Evolutionary conservation across 495 filamentous ascomycete species (phyloP).

Genomic region (Immersiella caudata): DNA sequence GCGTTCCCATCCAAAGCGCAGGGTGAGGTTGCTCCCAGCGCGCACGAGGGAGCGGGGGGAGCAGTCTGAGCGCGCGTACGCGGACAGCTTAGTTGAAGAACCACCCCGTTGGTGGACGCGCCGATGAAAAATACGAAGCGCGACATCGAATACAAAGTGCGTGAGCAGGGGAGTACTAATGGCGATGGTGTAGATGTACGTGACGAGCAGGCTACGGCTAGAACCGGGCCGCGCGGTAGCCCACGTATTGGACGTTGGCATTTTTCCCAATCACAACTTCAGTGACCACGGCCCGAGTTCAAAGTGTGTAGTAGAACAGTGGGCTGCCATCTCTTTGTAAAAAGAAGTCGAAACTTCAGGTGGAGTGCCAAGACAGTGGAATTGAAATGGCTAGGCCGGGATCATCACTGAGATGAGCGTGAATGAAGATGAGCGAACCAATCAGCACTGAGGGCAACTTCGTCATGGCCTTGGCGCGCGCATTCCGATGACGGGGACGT

Average conservation of each 20-base stretch:
- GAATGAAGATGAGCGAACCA: neutral
- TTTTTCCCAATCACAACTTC: neutral
- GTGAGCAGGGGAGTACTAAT: neutral
- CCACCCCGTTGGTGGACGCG: neutral
- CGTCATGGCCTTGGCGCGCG: too few relatives aligned
- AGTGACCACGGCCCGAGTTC: too few relatives aligned
- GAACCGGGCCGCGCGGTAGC: neutral
- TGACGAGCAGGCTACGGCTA: neutral
- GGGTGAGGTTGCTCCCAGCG: neutral
- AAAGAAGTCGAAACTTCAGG: neutral
- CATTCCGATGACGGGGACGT: neutral
- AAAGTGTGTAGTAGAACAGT: too few relatives aligned
- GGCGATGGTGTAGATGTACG: neutral
- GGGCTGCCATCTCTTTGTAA: neutral
- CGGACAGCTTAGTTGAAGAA: neutral
- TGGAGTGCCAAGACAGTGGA: neutral
- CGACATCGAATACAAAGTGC: neutral
- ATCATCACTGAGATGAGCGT: neutral
- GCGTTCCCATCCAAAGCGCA: constrained; percentile 20
- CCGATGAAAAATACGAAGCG: neutral
- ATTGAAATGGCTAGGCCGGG: too few relatives aligned
- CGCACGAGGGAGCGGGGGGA: neutral
- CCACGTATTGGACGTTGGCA: neutral
- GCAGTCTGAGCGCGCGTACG: neutral
- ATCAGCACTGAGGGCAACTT: neutral